Conservation (phyloP, 2,329 filamentous ascomycete species). For the Pyrenophora graminea region DNA sequence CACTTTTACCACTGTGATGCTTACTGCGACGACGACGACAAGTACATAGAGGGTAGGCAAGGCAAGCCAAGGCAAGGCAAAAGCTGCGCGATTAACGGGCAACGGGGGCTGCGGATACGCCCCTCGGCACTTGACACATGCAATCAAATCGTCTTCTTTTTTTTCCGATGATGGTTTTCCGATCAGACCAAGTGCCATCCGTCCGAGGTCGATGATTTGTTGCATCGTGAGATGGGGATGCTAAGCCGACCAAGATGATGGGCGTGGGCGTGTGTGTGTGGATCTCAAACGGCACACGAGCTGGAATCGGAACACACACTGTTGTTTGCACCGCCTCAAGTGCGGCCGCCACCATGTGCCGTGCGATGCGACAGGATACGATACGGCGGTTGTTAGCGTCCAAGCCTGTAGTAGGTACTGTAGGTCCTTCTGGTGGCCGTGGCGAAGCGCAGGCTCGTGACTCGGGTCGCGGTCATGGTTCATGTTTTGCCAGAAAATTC, state of each 20-base stretch:
- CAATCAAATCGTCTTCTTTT: conserved; percentile 29
- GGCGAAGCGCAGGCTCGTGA: background rate
- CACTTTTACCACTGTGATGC: background rate
- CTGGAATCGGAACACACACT: conserved; percentile 32
- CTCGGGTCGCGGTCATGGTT: no score
- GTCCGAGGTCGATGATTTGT: conserved; percentile 27
- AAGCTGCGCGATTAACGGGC: conserved; percentile 10
- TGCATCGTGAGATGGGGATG: conserved; percentile 12
- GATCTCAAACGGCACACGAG: conserved; percentile 26
- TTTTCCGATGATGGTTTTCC: conserved; percentile 16
- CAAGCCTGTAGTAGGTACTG: no score
- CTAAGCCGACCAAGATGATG: conserved; percentile 8
- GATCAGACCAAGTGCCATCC: conserved; percentile 19
- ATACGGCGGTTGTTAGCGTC: no score
- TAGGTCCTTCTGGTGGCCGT: background rate
- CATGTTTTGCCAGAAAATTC: no score
- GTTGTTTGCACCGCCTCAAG: conserved; percentile 28
- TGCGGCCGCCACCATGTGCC: conserved; percentile 17
- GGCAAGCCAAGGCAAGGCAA: no score
- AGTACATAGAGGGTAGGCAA: background rate
- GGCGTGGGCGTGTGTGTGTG: conserved; percentile 24
- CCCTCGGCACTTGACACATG: conserved; percentile 19
- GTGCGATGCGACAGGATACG: no score
- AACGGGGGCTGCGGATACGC: background rate
- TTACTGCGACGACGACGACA: background rate